These are phyloP conservation scores for Pisolithus sp. DNA, from an alignment of 768 basidiomycete species.

Conservation along the genomic window DNA sequence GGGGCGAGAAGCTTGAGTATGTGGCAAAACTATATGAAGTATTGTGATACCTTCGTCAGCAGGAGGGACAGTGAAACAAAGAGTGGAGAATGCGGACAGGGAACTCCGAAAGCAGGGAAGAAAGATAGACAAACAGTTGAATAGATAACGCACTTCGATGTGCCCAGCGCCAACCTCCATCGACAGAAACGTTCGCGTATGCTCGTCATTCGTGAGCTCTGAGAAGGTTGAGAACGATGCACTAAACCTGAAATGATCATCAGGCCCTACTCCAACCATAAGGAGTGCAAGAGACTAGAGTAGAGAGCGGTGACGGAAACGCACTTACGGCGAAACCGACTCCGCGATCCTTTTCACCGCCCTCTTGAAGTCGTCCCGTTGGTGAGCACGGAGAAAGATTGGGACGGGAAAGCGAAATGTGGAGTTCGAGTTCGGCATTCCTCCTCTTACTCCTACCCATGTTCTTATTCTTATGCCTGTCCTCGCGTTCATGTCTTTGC, in stretches of 20 bases:
- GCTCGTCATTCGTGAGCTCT: slow-evolving; percentile 73
- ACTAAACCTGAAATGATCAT: slow-evolving; percentile 45
- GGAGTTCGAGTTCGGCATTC: slow-evolving; percentile 41
- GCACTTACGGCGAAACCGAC: slow-evolving; percentile 36
- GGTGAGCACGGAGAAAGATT: slow-evolving; percentile 71
- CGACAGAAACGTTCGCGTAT: slow-evolving; percentile 72
- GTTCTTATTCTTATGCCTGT: slow-evolving; percentile 2
- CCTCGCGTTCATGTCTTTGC: not conserved
- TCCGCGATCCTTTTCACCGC: slow-evolving; percentile 51
- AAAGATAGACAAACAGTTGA: not conserved
- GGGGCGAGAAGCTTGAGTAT: slow-evolving; percentile 55
- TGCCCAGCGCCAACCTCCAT: slow-evolving; percentile 83
- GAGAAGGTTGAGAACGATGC: slow-evolving; percentile 69
- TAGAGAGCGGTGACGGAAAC: slow-evolving; percentile 10
- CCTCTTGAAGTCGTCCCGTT: slow-evolving; percentile 64
- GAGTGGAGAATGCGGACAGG: not conserved
- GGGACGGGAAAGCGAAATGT: slow-evolving; percentile 85
- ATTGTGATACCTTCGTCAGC: not conserved
- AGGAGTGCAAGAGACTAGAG: not conserved
- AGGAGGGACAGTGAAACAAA: too few relatives aligned
- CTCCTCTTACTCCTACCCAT: slow-evolving; percentile 7
- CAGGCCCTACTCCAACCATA: not conserved
- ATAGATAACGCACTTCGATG: slow-evolving; percentile 46
- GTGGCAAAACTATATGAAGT: slow-evolving; percentile 44
- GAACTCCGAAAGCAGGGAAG: not conserved